Percentiles rank a stretch among this genome's conserved stretches.
phyloP scores from a whole-genome alignment of 2,329 filamentous ascomycete genomes.

The Verticillium zaregamsianum region DNA sequence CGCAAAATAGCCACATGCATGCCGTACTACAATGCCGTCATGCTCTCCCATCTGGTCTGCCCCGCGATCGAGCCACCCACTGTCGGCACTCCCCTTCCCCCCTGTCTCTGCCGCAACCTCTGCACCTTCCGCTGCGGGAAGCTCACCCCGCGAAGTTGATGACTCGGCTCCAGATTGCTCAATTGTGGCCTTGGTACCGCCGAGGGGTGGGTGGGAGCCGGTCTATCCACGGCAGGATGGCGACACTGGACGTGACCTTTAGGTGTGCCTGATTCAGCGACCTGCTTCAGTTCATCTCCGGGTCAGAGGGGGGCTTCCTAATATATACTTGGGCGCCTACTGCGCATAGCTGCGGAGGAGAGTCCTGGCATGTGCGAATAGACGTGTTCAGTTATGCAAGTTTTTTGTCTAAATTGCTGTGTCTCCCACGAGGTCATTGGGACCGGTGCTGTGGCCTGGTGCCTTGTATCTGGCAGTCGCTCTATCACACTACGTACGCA shows the following conservation, averaged over 20 bases:
- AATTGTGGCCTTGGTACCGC: not conserved
- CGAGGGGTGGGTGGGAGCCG: not conserved
- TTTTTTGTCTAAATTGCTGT: not conserved
- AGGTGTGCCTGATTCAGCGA: not conserved
- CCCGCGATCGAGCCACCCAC: not conserved
- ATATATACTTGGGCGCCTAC: no score
- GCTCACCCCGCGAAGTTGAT: not conserved
- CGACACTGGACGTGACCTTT: not conserved
- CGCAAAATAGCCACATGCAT: not conserved
- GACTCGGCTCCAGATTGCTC: not conserved
- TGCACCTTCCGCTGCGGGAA: not conserved
- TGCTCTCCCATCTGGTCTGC: not conserved
- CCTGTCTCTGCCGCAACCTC: not conserved
- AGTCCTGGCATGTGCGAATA: not conserved
- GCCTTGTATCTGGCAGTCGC: not conserved
- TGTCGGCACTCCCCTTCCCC: not conserved
- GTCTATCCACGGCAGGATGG: not conserved
- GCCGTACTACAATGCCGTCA: not conserved
- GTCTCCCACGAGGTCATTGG: not conserved
- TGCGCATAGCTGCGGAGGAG: not conserved
- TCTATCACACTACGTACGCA: not conserved
- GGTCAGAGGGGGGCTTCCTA: not conserved
- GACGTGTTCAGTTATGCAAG: no score
- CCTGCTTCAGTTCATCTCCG: not conserved
- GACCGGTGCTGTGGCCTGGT: not conserved